Percentiles rank a stretch among this genome's conserved stretches.
phyloP scores from a whole-genome alignment of 106 monocot species.

The Gastrodia elata region DNA sequence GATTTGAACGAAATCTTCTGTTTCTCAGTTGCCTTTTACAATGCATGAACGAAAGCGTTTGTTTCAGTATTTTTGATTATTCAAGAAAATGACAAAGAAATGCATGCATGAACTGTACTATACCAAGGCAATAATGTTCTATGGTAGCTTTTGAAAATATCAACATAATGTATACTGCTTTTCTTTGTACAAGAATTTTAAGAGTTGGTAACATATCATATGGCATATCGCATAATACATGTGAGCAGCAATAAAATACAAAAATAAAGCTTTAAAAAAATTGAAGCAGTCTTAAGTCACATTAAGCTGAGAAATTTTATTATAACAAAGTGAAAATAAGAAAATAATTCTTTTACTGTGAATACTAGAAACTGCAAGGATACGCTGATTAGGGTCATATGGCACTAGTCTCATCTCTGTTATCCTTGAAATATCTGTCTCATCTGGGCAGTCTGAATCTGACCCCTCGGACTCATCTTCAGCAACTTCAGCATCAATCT shows the following conservation, averaged over 20 bases:
- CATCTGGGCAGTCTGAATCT: slow-evolving; percentile 36
- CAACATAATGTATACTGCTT: not conserved
- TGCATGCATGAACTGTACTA: not conserved
- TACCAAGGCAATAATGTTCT: not conserved
- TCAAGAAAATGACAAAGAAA: not conserved
- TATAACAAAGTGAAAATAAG: not conserved
- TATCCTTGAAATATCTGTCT: slow-evolving; percentile 44
- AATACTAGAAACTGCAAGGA: slow-evolving; percentile 23
- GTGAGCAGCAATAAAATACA: not conserved
- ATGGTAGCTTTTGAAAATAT: not conserved
- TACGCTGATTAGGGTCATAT: slow-evolving; percentile 87
- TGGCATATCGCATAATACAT: not conserved
- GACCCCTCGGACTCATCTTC: slow-evolving; percentile 42
- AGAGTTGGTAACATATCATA: not conserved
- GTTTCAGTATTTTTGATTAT: too few relatives aligned
- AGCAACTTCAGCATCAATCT: slow-evolving; percentile 66
- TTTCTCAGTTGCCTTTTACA: too few relatives aligned
- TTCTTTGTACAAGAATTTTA: not conserved
- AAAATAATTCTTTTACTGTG: not conserved
- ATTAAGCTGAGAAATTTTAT: not conserved
- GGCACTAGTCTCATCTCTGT: slow-evolving; percentile 91
- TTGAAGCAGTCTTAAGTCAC: not conserved
- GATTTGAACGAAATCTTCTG: too few relatives aligned
- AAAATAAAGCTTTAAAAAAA: not conserved
- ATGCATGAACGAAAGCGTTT: too few relatives aligned